Percentiles rank a stretch among this genome's conserved stretches.
Evolutionary conservation across 106 monocot species (phyloP).

Genomic region (Apostasia shenzhenica): DNA sequence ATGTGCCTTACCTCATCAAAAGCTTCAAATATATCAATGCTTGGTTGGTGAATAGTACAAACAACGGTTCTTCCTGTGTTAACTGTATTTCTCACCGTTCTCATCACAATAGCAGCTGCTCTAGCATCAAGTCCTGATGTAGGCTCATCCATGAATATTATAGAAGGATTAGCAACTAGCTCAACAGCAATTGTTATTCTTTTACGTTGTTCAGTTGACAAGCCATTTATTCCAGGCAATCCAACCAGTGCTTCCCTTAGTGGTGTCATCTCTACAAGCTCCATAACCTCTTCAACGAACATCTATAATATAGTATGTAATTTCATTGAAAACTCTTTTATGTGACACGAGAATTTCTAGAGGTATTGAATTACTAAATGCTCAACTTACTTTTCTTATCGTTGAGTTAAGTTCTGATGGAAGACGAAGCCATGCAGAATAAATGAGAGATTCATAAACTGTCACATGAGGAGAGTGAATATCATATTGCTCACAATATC

Average conservation of each 20-base stretch:
- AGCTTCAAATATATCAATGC: constrained; percentile 34
- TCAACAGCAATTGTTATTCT: constrained; percentile 33
- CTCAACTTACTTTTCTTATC: constrained; percentile 10
- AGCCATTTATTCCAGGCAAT: constrained; percentile 21
- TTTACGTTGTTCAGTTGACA: constrained; percentile 28
- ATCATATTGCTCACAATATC: constrained; percentile 35
- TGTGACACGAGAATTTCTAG: not conserved
- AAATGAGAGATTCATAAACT: constrained; percentile 29
- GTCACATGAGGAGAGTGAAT: constrained; percentile 35
- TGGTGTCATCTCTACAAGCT: constrained; percentile 24
- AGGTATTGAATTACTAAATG: not conserved
- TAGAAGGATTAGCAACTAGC: constrained; percentile 36
- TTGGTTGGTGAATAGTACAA: constrained; percentile 37
- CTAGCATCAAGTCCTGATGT: constrained; percentile 30
- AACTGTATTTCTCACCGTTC: constrained; percentile 27
- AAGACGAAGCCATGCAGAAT: constrained; percentile 30
- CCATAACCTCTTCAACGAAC: constrained; percentile 26
- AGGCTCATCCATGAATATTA: constrained; percentile 39
- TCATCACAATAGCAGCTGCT: constrained; percentile 33
- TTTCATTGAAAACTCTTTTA: no score
- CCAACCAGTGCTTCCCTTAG: constrained; percentile 24
- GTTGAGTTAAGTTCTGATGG: constrained; percentile 6
- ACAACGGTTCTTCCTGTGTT: constrained; percentile 30
- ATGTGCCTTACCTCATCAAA: constrained; percentile 20
- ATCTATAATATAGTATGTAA: constrained; percentile 4